Conservation (phyloP, 176 grass and related monocot genomes). For the Hyparrhenia diplandra region DNA sequence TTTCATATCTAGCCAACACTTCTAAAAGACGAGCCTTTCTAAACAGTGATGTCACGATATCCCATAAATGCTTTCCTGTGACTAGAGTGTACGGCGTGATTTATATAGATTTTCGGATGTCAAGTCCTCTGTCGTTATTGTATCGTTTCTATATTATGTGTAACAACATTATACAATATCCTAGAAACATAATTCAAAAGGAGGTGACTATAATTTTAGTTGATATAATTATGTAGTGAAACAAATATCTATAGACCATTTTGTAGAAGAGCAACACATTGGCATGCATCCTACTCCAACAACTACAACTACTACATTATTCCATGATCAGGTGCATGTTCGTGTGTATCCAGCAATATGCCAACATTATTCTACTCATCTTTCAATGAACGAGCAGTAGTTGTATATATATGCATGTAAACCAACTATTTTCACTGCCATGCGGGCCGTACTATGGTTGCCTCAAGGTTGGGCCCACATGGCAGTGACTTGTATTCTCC, state of each 20-base stretch:
- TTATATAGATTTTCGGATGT: not conserved
- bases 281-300: not conserved
- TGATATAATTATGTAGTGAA: not conserved
- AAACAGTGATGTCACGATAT: not conserved
- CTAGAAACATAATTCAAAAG: not conserved
- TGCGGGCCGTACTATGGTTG: not conserved
- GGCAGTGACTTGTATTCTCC: not conserved
- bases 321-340: not conserved
- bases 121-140: not conserved
- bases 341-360: not conserved
- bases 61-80: not conserved
- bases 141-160: not conserved
- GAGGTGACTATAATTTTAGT: not conserved
- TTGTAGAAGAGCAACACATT: not conserved
- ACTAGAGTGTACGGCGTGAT: not conserved
- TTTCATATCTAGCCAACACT: constrained; percentile 5
- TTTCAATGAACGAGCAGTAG: not conserved
- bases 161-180: not conserved
- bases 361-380: not conserved
- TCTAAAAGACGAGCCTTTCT: not conserved
- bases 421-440: not conserved
- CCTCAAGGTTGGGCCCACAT: not conserved
- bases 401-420: not conserved
- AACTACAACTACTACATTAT: not conserved
- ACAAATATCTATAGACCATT: not conserved